Base-by-base conservation (phyloP, 441 rosid species). In the Euphorbia corollata region DNA sequence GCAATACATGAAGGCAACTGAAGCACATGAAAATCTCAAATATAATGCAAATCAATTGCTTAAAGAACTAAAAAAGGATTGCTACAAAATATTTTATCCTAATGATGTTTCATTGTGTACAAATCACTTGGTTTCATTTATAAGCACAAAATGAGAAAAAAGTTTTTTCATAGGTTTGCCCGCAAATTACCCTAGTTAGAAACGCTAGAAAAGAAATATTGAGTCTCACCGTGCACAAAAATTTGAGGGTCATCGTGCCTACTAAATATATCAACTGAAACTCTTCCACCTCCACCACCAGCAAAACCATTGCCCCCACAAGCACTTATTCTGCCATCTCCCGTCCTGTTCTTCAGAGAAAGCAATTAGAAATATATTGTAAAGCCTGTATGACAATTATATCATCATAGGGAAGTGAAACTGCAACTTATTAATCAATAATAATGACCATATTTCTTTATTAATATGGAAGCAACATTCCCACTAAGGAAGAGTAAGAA, bases 261-360 rank as follows among this genome's bases (percentile, higher is more conserved):
- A 79, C 97, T 94, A 79, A 91, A 94, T 75, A 89, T 81, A 77
- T 96, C 86, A 57, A 96, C 91, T 27, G 97, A 84, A 70, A 96
- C 83, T 82, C 99, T 90, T 77, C 99, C 99, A 56, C 99, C 98
- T 54, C 98, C 99, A 24, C 99, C 99, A 58, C 97, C 98, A 63
- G 81, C 96, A 78, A 84, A 92, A 77, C 99, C 99, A 69, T 82
- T 71, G 70, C 98, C 99, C 58, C 99, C 99, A 77, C 97, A 82
- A 24, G 99, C 97, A 79, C 91, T 96, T 61, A 92, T 87, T 78
- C 67, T 75, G 71, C 99, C 98, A 82, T 76, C 69, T 82, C 98
- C 99, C 62, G 83, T 86, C 99, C 98, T 96, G 93, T 85, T 72
- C 84, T 80, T 75, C 79, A 82, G 69, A 85, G 34, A 23, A 62